Evolutionary conservation across 306 rosid species (phyloP).

Genomic region (Lupinus albus): DNA sequence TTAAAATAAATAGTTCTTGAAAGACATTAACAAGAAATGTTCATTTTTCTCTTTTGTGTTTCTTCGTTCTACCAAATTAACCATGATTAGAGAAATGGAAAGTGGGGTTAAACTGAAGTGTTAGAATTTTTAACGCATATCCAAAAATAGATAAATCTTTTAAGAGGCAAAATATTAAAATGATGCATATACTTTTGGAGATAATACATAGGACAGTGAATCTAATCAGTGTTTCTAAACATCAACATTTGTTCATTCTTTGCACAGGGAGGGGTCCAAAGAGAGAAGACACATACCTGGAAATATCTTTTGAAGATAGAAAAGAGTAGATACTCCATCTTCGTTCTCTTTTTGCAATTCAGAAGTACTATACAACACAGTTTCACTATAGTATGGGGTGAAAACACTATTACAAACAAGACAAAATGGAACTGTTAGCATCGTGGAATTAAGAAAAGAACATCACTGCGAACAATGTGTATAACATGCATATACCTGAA

Average conservation of each 20-base stretch:
- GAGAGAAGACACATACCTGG: conserved; percentile 62
- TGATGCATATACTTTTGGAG: not conserved
- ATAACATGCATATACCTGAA: conserved; percentile 66
- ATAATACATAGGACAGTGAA: not conserved
- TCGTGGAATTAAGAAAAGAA: conserved; percentile 1
- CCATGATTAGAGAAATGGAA: conserved; percentile 10
- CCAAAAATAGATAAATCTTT: not conserved
- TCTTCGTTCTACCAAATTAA: conserved; percentile 9
- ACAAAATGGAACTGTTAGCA: conserved; percentile 30
- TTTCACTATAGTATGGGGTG: conserved; percentile 98
- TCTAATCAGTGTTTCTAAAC: conserved; percentile 8
- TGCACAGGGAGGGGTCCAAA: not conserved
- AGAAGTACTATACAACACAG: conserved; percentile 84
- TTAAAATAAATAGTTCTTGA: conserved; percentile 1
- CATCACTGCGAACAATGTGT: conserved; percentile 23
- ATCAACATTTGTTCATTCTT: not conserved
- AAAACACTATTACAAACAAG: conserved; percentile 69
- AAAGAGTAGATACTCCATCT: conserved; percentile 88
- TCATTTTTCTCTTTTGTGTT: not conserved
- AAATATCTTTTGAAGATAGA: conserved; percentile 97
- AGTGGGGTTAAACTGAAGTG: not conserved
- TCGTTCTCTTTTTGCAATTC: conserved; percentile 88
- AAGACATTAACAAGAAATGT: conserved; percentile 15
- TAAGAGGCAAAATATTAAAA: not conserved
- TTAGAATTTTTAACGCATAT: conserved; percentile 1